phyloP scores from a whole-genome alignment of 352 stramenopile genomes.

The Aphanomyces euteiches region DNA sequence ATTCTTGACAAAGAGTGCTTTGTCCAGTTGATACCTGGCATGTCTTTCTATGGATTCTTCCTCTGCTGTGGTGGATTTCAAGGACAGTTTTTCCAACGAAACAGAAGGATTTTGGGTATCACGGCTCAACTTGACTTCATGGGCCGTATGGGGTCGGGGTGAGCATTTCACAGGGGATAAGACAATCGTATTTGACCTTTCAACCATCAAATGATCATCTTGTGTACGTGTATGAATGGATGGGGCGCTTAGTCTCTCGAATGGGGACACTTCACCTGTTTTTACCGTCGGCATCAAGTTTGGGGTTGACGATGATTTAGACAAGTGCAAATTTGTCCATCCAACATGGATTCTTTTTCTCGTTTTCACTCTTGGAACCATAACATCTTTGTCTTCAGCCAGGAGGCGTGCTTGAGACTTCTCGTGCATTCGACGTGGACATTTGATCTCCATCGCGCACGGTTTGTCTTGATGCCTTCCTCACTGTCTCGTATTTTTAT shows the following conservation, averaged over 20 bases:
- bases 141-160: background rate
- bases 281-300: background rate
- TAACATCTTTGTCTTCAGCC: background rate
- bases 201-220: background rate
- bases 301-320: background rate
- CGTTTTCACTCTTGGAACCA: conserved; percentile 1
- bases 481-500: background rate
- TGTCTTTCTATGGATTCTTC: too few relatives aligned
- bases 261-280: background rate
- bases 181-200: background rate
- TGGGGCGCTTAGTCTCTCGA: background rate
- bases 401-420: background rate
- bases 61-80: background rate
- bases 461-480: too few relatives aligned
- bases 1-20: conserved; percentile 38
- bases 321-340: conserved; percentile 48
- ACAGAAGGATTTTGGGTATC: background rate
- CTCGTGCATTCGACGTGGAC: conserved; percentile 11
- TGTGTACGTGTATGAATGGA: background rate
- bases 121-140: background rate
- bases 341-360: conserved; percentile 74
- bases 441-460: background rate
- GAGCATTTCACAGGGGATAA: background rate
- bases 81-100: background rate
- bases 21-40: background rate